These are phyloP conservation scores for Phytopythium chamaehyphon DNA, from an alignment of 352 stramenopile genomes.

Conservation along the genomic window DNA sequence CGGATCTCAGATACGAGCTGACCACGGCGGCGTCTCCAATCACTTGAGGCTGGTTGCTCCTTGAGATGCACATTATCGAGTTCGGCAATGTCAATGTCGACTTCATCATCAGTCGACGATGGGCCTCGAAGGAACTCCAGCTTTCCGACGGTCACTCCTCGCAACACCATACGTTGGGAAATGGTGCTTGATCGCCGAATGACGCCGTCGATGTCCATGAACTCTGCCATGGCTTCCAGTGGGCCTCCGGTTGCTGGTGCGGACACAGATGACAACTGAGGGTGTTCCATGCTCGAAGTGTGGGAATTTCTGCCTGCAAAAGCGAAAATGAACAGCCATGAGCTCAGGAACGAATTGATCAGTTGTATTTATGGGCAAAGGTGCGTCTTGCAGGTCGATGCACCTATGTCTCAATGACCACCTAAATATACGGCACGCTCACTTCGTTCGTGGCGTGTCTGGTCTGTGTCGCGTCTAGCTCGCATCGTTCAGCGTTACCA, in stretches of 20 bases:
- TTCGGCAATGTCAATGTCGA: not conserved
- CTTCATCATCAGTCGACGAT: not conserved
- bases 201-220: conserved; percentile 30
- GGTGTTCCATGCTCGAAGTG: too few species aligned
- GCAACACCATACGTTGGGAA: conserved; percentile 14
- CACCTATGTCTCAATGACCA: too few species aligned
- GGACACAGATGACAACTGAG: not conserved
- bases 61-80: not conserved
- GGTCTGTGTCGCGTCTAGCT: not conserved
- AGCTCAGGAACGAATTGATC: too few species aligned
- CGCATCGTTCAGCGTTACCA: conserved; percentile 2
- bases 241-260: not conserved
- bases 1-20: conserved; percentile 15
- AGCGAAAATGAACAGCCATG: too few species aligned
- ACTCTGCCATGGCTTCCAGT: conserved; percentile 21
- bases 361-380: too few species aligned
- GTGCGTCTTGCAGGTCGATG: too few species aligned
- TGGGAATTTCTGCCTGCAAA: too few species aligned
- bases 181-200: conserved; percentile 23
- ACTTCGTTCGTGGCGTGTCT: too few species aligned
- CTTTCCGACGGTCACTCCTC: conserved; percentile 13
- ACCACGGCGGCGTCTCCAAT: conserved; percentile 14
- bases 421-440: too few species aligned
- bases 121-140: conserved; percentile 9
- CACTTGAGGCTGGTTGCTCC: not conserved